Conservation (phyloP, 2,329 filamentous ascomycete genomes). For the Penicillium sp. region DNA sequence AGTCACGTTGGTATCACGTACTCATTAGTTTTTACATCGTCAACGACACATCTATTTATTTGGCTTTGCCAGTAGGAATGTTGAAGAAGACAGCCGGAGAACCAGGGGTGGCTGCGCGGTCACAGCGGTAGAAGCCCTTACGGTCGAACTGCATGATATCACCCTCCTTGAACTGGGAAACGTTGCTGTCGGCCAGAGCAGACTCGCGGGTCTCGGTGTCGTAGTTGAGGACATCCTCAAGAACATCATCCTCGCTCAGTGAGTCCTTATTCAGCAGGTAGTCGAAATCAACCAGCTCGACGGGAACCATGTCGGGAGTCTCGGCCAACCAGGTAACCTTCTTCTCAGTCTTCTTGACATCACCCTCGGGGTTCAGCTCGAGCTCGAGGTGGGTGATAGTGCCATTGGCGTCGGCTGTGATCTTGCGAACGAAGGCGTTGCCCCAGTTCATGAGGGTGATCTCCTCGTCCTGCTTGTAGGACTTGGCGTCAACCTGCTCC, state of each 20-base stretch:
- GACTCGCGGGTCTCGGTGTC: constrained; percentile 76
- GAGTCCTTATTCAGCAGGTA: constrained; percentile 96
- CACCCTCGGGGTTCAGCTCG: constrained; percentile 88
- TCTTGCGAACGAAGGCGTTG: constrained; percentile 58
- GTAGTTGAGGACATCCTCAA: constrained; percentile 82
- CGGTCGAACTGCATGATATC: constrained; percentile 96
- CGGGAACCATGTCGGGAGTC: constrained; percentile 75
- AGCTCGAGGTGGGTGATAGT: constrained; percentile 74
- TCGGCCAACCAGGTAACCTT: constrained; percentile 94
- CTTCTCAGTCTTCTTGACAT: constrained; percentile 94
- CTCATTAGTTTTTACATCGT: not conserved
- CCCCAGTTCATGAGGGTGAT: constrained; percentile 98
- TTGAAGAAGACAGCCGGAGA: constrained; percentile 69
- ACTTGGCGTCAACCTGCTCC: constrained; percentile 84
- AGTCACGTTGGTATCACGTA: not conserved
- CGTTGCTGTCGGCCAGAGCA: constrained; percentile 80
- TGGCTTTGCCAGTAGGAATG: constrained; percentile 69
- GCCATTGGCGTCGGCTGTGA: constrained; percentile 56
- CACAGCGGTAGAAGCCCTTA: constrained; percentile 88
- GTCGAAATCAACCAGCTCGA: constrained; percentile 93
- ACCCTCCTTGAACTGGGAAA: constrained; percentile 77
- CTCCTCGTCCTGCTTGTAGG: constrained; percentile 84
- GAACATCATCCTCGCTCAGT: constrained; percentile 81
- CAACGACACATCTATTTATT: constrained; percentile 40
- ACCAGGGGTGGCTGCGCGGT: constrained; percentile 66